Conservation (phyloP, 2,329 filamentous ascomycete species). For the Xylaria sp. region DNA sequence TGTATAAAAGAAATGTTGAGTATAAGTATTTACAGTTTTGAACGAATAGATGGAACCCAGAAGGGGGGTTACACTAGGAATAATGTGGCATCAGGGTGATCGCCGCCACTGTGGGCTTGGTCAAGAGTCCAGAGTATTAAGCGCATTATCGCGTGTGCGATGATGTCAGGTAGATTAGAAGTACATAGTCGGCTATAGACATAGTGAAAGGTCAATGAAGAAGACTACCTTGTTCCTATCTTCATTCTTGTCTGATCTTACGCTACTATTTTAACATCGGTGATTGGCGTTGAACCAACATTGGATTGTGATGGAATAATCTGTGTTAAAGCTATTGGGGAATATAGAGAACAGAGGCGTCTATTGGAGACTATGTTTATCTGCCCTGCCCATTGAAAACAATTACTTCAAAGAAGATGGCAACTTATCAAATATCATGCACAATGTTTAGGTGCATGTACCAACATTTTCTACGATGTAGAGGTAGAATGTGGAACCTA, state of each 20-base stretch:
- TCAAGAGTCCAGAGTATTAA: background rate
- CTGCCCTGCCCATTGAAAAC: background rate
- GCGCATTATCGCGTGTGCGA: too few relatives aligned
- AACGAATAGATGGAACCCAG: background rate
- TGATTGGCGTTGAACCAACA: background rate
- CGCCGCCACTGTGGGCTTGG: too few relatives aligned
- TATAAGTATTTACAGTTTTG: background rate
- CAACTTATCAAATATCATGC: background rate
- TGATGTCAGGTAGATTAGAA: background rate
- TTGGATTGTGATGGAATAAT: background rate
- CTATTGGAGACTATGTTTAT: too few relatives aligned
- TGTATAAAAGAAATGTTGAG: background rate
- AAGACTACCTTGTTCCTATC: too few relatives aligned
- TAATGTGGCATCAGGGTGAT: background rate
- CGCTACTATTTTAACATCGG: background rate
- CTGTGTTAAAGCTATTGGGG: background rate
- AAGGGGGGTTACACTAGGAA: background rate
- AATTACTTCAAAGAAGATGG: background rate
- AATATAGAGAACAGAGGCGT: background rate
- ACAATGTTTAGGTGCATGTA: background rate
- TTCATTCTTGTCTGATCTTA: too few relatives aligned
- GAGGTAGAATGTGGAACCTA: too few relatives aligned
- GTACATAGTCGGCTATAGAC: too few relatives aligned
- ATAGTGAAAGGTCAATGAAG: too few relatives aligned
- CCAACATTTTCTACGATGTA: background rate